Percentiles rank a stretch among this genome's conserved stretches.
Evolutionary conservation across 2,329 filamentous ascomycete species (phyloP).

Genomic region (Scedosporium aurantiacum): DNA sequence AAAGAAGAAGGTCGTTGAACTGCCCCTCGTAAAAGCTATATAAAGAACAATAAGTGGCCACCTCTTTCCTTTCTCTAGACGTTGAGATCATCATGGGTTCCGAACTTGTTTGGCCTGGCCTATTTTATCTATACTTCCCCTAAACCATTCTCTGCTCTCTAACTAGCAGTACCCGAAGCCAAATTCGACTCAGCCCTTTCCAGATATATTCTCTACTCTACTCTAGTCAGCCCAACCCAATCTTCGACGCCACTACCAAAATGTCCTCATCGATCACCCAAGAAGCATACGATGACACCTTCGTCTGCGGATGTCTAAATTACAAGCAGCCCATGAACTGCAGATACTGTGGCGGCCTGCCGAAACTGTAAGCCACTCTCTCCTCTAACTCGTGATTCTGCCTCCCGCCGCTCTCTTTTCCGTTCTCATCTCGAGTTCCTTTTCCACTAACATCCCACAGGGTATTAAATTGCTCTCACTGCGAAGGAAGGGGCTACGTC

Average conservation of each 20-base stretch:
- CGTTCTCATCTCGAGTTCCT: neutral
- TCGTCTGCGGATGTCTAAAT: constrained; percentile 2
- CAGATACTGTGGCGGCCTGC: neutral
- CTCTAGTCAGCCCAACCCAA: neutral
- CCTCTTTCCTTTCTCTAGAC: neutral
- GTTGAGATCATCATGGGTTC: neutral
- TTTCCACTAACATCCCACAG: neutral
- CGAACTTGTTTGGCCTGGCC: neutral
- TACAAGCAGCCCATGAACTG: neutral
- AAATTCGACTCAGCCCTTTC: neutral
- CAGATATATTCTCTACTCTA: neutral
- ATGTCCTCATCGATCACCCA: neutral
- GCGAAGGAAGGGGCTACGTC: neutral
- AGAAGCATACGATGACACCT: neutral
- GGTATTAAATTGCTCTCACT: neutral
- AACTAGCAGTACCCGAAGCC: neutral
- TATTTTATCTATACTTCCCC: neutral
- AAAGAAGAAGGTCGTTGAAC: too few relatives aligned
- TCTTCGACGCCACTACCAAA: neutral
- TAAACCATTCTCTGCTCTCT: neutral
- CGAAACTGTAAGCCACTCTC: neutral
- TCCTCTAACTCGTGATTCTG: neutral
- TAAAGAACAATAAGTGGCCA: neutral
- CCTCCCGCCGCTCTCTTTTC: neutral
- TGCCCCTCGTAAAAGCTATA: neutral